A percentile compares a stretch with the other conserved stretches of the same genome.
These are phyloP conservation scores for Acanthamoeba lugdunensis DNA, from an alignment of 208 protist genomes.

Conservation along the genomic window DNA sequence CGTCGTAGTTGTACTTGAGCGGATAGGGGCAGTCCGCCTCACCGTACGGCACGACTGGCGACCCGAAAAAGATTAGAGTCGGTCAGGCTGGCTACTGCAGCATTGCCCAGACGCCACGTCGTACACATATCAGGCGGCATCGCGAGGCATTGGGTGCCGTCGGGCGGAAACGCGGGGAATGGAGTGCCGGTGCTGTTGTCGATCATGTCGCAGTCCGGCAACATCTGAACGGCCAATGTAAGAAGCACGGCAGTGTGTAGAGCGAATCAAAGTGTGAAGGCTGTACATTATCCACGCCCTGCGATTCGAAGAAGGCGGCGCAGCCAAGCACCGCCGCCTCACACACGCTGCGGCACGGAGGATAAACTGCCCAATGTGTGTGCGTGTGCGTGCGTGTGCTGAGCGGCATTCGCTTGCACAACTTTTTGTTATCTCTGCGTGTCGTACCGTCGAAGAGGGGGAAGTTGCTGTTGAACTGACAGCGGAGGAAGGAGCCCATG, in stretches of 20 bases:
- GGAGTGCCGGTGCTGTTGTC: slow-evolving; percentile 48
- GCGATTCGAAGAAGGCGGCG: not conserved
- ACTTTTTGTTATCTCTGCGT: no score
- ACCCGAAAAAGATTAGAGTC: not conserved
- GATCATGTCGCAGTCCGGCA: slow-evolving; percentile 48
- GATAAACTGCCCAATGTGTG: not conserved
- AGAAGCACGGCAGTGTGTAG: no score
- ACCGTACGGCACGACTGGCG: not conserved
- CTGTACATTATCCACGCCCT: not conserved
- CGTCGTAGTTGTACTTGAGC: slow-evolving; percentile 64
- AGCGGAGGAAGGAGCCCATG: slow-evolving; percentile 49
- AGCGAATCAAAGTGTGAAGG: no score
- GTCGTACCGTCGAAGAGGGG: not conserved
- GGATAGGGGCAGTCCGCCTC: slow-evolving; percentile 59
- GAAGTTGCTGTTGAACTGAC: not conserved
- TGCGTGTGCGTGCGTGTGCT: no score
- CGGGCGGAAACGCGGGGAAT: not conserved
- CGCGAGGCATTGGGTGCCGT: not conserved
- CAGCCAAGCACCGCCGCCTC: slow-evolving; percentile 17
- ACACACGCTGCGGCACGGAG: slow-evolving; percentile 14
- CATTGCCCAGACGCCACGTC: not conserved
- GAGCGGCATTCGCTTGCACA: not conserved
- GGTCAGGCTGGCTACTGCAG: no score
- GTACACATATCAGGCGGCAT: slow-evolving; percentile 20
- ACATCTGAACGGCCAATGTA: no score